These are phyloP conservation scores for Glebionis coronaria DNA, from an alignment of 129 eudicot species.

Conservation along the genomic window DNA sequence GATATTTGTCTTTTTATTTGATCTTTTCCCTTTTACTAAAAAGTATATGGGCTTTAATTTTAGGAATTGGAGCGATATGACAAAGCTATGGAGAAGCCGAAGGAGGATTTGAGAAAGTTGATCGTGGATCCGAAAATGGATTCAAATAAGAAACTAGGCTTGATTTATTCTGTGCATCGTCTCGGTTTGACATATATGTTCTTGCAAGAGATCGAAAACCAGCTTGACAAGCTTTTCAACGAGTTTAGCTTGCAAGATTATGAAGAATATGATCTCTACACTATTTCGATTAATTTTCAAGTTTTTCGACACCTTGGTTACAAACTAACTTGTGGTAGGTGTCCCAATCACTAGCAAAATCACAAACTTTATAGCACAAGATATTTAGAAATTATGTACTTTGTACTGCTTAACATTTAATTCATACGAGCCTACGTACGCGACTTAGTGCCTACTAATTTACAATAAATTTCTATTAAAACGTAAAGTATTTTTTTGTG, in stretches of 20 bases:
- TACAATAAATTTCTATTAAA: no score
- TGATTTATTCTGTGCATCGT: not conserved
- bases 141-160: not conserved
- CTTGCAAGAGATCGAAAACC: not conserved
- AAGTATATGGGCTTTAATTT: not conserved
- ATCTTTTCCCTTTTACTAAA: no score
- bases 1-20: no score
- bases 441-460: not conserved
- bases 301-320: slow-evolving; percentile 5
- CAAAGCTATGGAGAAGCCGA: slow-evolving; percentile 1
- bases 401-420: no score
- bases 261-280: not conserved
- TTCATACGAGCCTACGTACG: no score
- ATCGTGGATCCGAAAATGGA: not conserved
- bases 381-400: no score
- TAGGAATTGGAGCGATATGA: not conserved
- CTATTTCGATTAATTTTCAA: not conserved
- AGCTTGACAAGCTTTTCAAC: slow-evolving; percentile 3
- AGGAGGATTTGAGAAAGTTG: not conserved
- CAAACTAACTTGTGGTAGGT: not conserved
- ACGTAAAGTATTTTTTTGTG: not conserved
- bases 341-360: no score
- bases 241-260: not conserved
- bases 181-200: not conserved
- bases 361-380: no score